phyloP scores from a whole-genome alignment of 352 stramenopile genomes.

The Globisporangium acanthophoron region DNA sequence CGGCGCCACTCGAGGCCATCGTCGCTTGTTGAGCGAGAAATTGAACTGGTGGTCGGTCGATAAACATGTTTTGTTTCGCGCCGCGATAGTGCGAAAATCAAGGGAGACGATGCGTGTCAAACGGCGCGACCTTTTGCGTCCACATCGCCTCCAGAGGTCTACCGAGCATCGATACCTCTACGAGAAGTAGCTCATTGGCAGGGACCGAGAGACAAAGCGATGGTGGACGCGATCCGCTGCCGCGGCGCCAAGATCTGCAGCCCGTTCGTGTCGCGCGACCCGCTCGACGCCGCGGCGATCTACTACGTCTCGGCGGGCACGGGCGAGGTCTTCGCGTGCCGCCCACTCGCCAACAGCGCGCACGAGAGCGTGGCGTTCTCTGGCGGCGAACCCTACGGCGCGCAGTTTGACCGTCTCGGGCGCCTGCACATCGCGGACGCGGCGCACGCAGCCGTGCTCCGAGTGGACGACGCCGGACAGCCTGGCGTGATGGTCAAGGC shows the following conservation, averaged over 20 bases:
- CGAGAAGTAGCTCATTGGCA: too few species aligned
- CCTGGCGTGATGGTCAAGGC: conserved; percentile 72
- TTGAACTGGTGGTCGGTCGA: too few species aligned
- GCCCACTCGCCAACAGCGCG: conserved; percentile 22
- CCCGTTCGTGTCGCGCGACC: conserved; percentile 40
- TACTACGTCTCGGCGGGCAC: conserved; percentile 74
- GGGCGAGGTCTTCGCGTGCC: conserved; percentile 56
- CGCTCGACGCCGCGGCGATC: conserved; percentile 17
- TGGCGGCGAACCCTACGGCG: conserved; percentile 59
- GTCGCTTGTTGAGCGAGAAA: not conserved
- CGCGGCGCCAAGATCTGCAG: conserved; percentile 70
- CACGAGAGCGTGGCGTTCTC: conserved; percentile 58
- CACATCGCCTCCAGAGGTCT: too few species aligned
- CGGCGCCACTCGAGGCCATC: conserved; percentile 34
- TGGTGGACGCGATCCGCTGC: conserved; percentile 42
- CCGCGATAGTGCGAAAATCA: too few species aligned
- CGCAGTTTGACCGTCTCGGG: conserved; percentile 53
- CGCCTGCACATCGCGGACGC: conserved; percentile 68
- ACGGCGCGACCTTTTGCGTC: too few species aligned
- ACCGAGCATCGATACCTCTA: too few species aligned
- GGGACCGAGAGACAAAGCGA: not conserved
- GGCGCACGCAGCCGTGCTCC: conserved; percentile 64
- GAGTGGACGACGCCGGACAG: conserved; percentile 52
- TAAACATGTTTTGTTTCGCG: too few species aligned
- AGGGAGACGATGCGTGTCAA: not conserved